Conservation (phyloP, 2,329 filamentous ascomycete species). For the Talaromyces pinophilus region DNA sequence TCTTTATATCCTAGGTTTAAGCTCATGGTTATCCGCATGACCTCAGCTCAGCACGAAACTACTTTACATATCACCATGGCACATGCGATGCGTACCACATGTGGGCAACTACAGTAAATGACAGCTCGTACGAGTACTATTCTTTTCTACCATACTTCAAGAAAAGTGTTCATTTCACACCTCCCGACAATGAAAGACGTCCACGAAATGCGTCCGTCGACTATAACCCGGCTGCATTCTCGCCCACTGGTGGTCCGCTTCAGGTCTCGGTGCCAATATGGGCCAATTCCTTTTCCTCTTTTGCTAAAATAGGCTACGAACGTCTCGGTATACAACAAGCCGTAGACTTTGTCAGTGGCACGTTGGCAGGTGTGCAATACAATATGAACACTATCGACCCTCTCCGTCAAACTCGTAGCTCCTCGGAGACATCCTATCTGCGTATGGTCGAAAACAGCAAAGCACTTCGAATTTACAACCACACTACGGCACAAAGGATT, state of each 20-base stretch:
- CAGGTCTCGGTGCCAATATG: slow-evolving; percentile 48
- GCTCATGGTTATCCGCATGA: too few relatives aligned
- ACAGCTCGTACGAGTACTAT: too few relatives aligned
- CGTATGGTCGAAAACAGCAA: background rate
- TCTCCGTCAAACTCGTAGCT: background rate
- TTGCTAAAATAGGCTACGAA: slow-evolving; percentile 40
- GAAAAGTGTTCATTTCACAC: too few relatives aligned
- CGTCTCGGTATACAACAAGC: slow-evolving; percentile 41
- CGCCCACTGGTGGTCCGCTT: slow-evolving; percentile 56
- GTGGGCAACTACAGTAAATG: too few relatives aligned
- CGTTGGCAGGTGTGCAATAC: slow-evolving; percentile 39
- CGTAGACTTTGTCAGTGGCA: slow-evolving; percentile 45
- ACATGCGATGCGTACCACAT: too few relatives aligned
- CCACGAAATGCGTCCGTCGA: slow-evolving; percentile 25
- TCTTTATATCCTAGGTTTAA: too few relatives aligned
- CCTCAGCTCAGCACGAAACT: too few relatives aligned
- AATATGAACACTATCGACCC: slow-evolving; percentile 51
- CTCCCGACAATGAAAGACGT: too few relatives aligned
- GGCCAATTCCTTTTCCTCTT: slow-evolving; percentile 42
- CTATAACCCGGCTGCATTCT: slow-evolving; percentile 27
- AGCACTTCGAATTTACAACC: background rate
- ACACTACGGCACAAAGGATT: background rate
- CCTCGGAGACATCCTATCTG: background rate
- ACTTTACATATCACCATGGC: too few relatives aligned
- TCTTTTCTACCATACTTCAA: too few relatives aligned